Evolutionary conservation across 2,329 filamentous ascomycete species (phyloP).

Genomic region (Hymenotorrendiella dingleyae): DNA sequence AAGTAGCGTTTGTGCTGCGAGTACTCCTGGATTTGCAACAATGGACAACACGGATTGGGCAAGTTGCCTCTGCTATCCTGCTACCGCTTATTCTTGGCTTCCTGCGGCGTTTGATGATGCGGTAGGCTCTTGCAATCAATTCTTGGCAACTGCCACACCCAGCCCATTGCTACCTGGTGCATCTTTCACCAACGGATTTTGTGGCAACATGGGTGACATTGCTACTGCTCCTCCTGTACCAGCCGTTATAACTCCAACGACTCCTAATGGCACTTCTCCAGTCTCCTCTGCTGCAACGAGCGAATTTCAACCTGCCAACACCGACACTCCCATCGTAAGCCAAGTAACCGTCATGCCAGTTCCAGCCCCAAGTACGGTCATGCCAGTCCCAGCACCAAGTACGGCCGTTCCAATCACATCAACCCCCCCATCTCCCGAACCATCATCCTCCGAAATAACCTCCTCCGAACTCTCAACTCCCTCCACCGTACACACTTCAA

Average conservation of each 20-base stretch:
- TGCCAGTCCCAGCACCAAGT: background rate
- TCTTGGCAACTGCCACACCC: background rate
- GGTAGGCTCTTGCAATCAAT: background rate
- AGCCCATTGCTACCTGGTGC: background rate
- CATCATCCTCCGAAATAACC: background rate
- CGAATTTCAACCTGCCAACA: background rate
- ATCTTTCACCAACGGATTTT: background rate
- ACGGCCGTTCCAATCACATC: background rate
- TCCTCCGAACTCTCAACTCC: background rate
- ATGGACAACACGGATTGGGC: conserved; percentile 1
- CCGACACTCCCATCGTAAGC: background rate
- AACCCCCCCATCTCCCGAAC: background rate
- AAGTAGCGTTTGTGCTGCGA: background rate
- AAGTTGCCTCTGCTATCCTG: conserved; percentile 6
- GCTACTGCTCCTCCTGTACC: background rate
- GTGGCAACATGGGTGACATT: conserved; percentile 1
- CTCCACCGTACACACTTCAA: background rate
- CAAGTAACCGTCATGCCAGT: background rate
- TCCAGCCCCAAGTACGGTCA: background rate
- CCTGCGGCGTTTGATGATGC: conserved; percentile 2
- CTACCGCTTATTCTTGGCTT: background rate
- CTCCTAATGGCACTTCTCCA: background rate
- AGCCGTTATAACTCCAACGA: background rate
- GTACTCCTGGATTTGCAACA: conserved; percentile 2
- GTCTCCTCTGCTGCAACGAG: background rate